Conservation (phyloP, 2,329 filamentous ascomycete species). For the Phaeoacremonium minimum region DNA sequence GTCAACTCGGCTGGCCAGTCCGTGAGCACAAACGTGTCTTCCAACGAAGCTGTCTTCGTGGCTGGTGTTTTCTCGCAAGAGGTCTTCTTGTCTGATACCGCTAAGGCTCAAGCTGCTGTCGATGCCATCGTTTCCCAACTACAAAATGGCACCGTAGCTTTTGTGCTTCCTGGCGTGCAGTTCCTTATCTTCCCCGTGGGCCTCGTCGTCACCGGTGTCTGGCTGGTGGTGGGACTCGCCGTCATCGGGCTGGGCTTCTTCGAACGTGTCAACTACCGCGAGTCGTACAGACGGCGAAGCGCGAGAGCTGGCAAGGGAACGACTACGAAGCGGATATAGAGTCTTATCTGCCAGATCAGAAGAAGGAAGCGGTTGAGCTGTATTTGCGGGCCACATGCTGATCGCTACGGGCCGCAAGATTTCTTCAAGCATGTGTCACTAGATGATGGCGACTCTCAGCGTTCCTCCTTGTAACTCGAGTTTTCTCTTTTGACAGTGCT, state of each 20-base stretch:
- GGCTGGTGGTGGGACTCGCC: conserved; percentile 52
- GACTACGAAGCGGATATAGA: conserved; percentile 20
- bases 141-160: conserved; percentile 52
- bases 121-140: conserved; percentile 39
- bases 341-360: no score
- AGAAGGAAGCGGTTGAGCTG: no score
- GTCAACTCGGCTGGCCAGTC: conserved; percentile 42
- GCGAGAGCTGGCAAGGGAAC: conserved; percentile 32
- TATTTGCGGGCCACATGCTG: no score
- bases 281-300: conserved; percentile 53
- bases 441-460: no score
- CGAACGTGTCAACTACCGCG: conserved; percentile 61
- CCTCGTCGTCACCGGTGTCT: conserved; percentile 60
- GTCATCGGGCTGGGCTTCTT: conserved; percentile 63
- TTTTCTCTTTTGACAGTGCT: no score
- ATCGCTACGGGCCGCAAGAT: no score
- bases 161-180: conserved; percentile 64
- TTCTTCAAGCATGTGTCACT: no score
- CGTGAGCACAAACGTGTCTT: conserved; percentile 61
- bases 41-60: conserved; percentile 68
- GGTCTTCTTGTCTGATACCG: conserved; percentile 46
- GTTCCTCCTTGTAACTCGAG: no score
- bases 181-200: conserved; percentile 68
- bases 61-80: conserved; percentile 64
- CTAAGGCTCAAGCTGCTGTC: conserved; percentile 44